phyloP scores from a whole-genome alignment of 768 basidiomycete species.

The Boletales sp. region DNA sequence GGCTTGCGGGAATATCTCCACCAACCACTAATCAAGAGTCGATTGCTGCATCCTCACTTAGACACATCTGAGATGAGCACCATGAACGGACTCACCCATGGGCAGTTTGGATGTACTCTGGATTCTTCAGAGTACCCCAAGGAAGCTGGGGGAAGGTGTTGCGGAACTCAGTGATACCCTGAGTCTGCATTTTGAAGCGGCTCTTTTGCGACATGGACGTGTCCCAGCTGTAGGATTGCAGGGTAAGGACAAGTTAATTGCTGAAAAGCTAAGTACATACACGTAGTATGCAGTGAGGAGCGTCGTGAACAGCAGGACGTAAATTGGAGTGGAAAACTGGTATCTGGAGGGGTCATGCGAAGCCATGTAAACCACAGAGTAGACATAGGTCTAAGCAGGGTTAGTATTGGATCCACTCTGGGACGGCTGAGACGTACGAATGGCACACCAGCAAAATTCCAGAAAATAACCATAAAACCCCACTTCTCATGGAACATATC shows the following conservation, averaged over 20 bases:
- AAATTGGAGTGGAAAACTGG: conserved; percentile 74
- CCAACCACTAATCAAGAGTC: conserved; percentile 88
- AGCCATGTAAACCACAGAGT: conserved; percentile 98
- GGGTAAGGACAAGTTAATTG: background rate
- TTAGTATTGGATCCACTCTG: background rate
- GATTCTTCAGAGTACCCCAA: conserved; percentile 76
- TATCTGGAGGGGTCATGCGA: conserved; percentile 86
- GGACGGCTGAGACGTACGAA: conserved; percentile 58
- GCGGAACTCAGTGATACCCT: conserved; percentile 81
- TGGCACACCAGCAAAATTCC: conserved; percentile 92
- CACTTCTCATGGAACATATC: conserved; percentile 99
- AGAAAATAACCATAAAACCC: conserved; percentile 98
- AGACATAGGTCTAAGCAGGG: conserved; percentile 77
- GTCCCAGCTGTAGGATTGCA: conserved; percentile 65
- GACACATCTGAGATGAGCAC: background rate
- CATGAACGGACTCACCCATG: conserved; percentile 61
- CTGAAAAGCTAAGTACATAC: conserved; percentile 38
- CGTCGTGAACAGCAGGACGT: conserved; percentile 69
- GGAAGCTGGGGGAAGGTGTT: conserved; percentile 95
- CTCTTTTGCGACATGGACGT: conserved; percentile 96
- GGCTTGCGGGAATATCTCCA: conserved; percentile 95
- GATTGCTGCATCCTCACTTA: conserved; percentile 54
- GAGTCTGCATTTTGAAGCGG: conserved; percentile 95
- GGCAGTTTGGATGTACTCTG: conserved; percentile 87
- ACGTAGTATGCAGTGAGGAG: conserved; percentile 84